These are phyloP conservation scores for Aspergillus ibericus DNA, from an alignment of 2,329 filamentous ascomycete species.

Conservation along the genomic window DNA sequence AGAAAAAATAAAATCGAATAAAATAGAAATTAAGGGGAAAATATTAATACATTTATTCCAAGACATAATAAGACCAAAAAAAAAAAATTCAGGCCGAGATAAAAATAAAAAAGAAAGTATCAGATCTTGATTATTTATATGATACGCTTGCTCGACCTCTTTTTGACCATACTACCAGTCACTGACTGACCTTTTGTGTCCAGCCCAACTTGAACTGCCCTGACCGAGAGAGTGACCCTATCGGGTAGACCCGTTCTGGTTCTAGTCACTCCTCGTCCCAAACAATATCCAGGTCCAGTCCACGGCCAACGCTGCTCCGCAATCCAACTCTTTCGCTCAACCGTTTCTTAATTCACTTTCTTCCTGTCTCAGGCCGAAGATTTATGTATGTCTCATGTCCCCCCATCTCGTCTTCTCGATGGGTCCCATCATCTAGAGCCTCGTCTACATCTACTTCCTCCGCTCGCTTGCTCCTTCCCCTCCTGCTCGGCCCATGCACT, in stretches of 20 bases:
- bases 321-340: conserved; percentile 14
- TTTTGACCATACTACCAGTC: not conserved
- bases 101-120: not conserved
- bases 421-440: conserved; percentile 14
- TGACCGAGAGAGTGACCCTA: conserved; percentile 7
- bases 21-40: not conserved
- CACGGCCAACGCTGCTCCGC: conserved; percentile 18
- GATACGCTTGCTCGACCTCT: conserved; percentile 3
- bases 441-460: conserved; percentile 4
- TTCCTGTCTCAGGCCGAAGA: conserved; percentile 5
- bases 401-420: conserved; percentile 27
- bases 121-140: conserved; percentile 11
- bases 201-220: not conserved
- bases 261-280: conserved; percentile 17
- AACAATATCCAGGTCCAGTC: conserved; percentile 21
- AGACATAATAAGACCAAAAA: too few species aligned
- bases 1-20: too few species aligned
- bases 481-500: conserved; percentile 11
- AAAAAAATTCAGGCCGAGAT: not conserved
- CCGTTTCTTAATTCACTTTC: conserved; percentile 7
- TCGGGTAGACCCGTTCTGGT: conserved; percentile 22
- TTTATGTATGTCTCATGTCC: conserved; percentile 20
- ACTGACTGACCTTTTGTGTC: not conserved
- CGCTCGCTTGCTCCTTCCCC: conserved; percentile 8
- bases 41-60: not conserved